These are phyloP conservation scores for Pachysandra terminalis DNA, from an alignment of 164 flowering plant genomes.

Conservation along the genomic window DNA sequence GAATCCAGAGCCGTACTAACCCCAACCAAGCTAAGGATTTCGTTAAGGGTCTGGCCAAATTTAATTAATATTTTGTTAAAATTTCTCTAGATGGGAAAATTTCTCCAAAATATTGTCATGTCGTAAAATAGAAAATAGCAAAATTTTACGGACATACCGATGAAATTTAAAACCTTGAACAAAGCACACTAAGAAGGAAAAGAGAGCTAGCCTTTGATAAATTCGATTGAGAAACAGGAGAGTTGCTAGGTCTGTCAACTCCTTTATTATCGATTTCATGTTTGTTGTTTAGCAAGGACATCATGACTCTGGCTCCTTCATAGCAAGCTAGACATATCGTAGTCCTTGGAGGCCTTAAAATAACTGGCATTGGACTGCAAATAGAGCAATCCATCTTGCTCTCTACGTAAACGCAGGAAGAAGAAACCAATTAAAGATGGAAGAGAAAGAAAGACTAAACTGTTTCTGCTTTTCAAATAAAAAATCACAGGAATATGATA, in stretches of 20 bases:
- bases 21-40: too few relatives aligned
- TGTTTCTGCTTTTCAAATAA: too few relatives aligned
- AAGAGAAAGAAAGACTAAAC: background rate
- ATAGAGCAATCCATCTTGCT: conserved; percentile 66
- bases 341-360: conserved; percentile 74
- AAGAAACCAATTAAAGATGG: background rate
- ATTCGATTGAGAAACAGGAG: conserved; percentile 27
- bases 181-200: background rate
- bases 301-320: conserved; percentile 58
- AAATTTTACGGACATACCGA: too few relatives aligned
- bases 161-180: too few relatives aligned
- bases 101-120: too few relatives aligned
- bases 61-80: too few relatives aligned
- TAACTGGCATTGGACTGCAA: conserved; percentile 54
- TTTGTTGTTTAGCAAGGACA: conserved; percentile 44
- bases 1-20: too few relatives aligned
- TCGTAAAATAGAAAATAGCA: too few relatives aligned
- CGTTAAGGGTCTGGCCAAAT: too few relatives aligned
- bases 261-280: conserved; percentile 19
- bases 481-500: too few relatives aligned
- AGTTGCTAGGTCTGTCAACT: conserved; percentile 13
- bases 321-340: conserved; percentile 64
- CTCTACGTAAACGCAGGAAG: background rate
- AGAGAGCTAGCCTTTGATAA: conserved; percentile 44
- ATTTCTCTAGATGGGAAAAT: too few relatives aligned